Evolutionary conservation across 805 yeast genomes (phyloP).

Genomic region (Wickerhamomyces rabaulensis): DNA sequence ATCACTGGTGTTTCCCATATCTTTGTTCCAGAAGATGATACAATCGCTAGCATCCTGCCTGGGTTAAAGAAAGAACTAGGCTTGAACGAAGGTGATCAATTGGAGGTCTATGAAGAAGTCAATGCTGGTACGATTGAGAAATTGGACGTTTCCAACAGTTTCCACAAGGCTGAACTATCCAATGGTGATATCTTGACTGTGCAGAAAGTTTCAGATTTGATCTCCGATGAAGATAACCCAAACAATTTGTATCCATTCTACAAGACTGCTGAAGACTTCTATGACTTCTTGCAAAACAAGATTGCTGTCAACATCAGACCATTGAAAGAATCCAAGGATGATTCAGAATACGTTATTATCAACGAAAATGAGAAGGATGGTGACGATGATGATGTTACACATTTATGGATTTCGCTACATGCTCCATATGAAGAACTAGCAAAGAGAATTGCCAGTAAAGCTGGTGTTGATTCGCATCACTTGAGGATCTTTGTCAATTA

Average conservation of each 20-base stretch:
- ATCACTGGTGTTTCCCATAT: conserved; percentile 65
- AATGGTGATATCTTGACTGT: conserved; percentile 62
- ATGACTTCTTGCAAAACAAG: conserved; percentile 52
- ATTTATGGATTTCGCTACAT: conserved; percentile 64
- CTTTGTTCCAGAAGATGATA: conserved; percentile 43
- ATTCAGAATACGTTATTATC: conserved; percentile 45
- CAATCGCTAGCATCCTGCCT: conserved; percentile 35
- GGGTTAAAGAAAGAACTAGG: conserved; percentile 38
- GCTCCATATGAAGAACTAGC: conserved; percentile 59
- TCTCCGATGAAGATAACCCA: conserved; percentile 5
- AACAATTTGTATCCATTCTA: conserved; percentile 27
- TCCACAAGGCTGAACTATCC: conserved; percentile 52
- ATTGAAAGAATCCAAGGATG: conserved; percentile 33
- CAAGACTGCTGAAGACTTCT: conserved; percentile 40
- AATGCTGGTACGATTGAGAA: conserved; percentile 46
- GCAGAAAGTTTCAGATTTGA: conserved; percentile 14
- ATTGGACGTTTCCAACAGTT: conserved; percentile 31
- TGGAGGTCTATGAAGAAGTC: conserved; percentile 55
- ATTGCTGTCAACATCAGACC: conserved; percentile 52
- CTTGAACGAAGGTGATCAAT: conserved; percentile 27
- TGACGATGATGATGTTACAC: conserved; percentile 31
- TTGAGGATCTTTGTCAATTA: conserved; percentile 63
- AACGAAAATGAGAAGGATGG: conserved; percentile 17
- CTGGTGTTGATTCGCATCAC: conserved; percentile 52
- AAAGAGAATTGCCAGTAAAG: conserved; percentile 46